Evolutionary conservation across 768 basidiomycete genomes (phyloP).

Genomic region (Lactarius evosmus): DNA sequence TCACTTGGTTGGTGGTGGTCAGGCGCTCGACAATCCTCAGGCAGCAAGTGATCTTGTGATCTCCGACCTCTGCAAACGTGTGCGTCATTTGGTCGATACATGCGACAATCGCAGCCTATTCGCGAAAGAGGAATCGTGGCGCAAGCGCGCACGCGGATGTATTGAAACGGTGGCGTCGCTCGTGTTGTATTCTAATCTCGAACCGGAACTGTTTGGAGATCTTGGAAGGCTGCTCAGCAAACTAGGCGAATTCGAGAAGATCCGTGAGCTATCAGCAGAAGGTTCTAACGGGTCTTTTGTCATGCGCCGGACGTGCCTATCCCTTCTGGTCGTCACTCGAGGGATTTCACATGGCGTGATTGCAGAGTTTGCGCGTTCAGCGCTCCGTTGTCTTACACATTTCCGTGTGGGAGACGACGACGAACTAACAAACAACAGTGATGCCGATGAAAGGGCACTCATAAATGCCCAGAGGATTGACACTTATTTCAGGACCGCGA

Average conservation of each 20-base stretch:
- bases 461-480: too few species aligned
- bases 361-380: fast-evolving
- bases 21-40: background rate
- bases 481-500: too few species aligned
- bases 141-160: background rate
- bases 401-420: too few species aligned
- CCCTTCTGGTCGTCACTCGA: background rate
- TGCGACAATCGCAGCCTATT: background rate
- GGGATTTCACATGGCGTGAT: background rate
- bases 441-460: too few species aligned
- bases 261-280: background rate
- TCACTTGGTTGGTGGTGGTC: too few species aligned
- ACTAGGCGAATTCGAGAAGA: too few species aligned
- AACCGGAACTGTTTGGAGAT: background rate
- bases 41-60: background rate
- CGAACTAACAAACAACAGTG: background rate
- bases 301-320: background rate
- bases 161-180: background rate
- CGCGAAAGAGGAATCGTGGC: background rate
- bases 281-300: background rate
- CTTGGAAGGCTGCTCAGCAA: background rate
- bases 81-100: background rate
- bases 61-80: background rate
- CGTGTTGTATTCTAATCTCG: background rate
- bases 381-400: too few species aligned